Conservation (phyloP, 2,329 filamentous ascomycete species). For the Monosporascus sp. region DNA sequence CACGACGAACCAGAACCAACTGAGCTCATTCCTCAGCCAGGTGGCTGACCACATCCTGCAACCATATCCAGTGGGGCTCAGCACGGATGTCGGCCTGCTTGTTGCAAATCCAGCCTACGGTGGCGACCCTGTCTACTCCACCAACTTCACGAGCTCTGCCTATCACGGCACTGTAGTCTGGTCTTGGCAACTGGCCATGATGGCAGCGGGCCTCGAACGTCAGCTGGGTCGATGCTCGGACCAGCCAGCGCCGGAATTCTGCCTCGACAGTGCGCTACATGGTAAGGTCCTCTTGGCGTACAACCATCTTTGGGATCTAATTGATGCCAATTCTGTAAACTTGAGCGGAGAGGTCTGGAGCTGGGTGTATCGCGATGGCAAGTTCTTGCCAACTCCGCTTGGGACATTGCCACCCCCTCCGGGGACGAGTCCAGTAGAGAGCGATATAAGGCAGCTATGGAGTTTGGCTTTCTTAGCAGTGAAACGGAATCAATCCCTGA, state of each 20-base stretch:
- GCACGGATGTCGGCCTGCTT: conserved; percentile 50
- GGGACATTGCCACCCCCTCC: conserved; percentile 44
- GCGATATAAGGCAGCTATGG: conserved; percentile 53
- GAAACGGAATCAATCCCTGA: conserved; percentile 28
- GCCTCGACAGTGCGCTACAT: conserved; percentile 37
- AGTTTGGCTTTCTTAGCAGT: conserved; percentile 55
- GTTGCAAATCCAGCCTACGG: conserved; percentile 58
- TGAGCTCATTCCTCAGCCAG: conserved; percentile 51
- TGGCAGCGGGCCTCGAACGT: conserved; percentile 53
- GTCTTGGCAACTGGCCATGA: conserved; percentile 61
- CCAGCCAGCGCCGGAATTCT: conserved; percentile 40
- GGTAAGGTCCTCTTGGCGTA: conserved; percentile 46
- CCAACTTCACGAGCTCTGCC: conserved; percentile 49
- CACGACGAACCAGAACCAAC: conserved; percentile 49
- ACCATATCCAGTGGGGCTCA: conserved; percentile 55
- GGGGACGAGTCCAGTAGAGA: conserved; percentile 40
- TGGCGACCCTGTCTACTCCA: conserved; percentile 38
- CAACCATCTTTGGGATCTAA: conserved; percentile 55
- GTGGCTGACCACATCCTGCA: conserved; percentile 52
- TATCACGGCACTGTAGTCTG: conserved; percentile 63
- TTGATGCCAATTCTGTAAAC: conserved; percentile 48
- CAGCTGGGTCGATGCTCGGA: conserved; percentile 49
- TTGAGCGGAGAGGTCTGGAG: conserved; percentile 59
- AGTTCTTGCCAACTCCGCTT: conserved; percentile 44
- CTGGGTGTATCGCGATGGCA: conserved; percentile 47